Conservation (phyloP, 345 rosid genomes). For the Carallia pectinifolia region DNA sequence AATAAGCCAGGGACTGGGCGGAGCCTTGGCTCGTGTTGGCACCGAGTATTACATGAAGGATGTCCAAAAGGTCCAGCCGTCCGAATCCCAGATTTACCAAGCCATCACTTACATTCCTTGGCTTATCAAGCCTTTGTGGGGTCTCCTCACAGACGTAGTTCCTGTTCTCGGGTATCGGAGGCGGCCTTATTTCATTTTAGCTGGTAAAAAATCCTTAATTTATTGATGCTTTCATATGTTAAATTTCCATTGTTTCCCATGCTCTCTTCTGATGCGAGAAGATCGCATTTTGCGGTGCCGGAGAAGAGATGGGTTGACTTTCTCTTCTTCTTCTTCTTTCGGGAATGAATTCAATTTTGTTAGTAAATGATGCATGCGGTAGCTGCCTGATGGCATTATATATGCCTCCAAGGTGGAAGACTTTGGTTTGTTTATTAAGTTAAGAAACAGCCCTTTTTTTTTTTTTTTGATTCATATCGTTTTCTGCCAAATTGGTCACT, state of each 20-base stretch:
- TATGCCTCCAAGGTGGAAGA: no score
- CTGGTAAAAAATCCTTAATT: conserved; percentile 33
- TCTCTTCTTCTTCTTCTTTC: no score
- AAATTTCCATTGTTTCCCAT: background rate
- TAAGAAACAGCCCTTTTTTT: no score
- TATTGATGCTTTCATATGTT: background rate
- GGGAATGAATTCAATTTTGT: no score
- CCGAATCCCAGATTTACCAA: conserved; percentile 50
- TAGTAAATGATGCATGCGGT: no score
- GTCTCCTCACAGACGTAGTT: conserved; percentile 59
- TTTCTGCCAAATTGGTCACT: no score
- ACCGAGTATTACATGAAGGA: conserved; percentile 73
- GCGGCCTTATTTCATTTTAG: conserved; percentile 61
- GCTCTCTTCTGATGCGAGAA: no score
- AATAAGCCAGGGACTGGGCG: conserved; percentile 62
- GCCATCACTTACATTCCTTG: conserved; percentile 62
- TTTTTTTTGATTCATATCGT: no score
- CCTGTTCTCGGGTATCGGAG: conserved; percentile 58
- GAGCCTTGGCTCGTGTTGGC: conserved; percentile 49
- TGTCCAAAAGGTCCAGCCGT: conserved; percentile 66
- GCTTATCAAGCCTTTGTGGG: conserved; percentile 77
- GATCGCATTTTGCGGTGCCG: no score
- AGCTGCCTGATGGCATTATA: no score
- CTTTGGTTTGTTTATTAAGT: no score
- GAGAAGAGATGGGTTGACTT: no score